Conservation (phyloP, 768 basidiomycete genomes). For the Tricholoma hemisulphureum region DNA sequence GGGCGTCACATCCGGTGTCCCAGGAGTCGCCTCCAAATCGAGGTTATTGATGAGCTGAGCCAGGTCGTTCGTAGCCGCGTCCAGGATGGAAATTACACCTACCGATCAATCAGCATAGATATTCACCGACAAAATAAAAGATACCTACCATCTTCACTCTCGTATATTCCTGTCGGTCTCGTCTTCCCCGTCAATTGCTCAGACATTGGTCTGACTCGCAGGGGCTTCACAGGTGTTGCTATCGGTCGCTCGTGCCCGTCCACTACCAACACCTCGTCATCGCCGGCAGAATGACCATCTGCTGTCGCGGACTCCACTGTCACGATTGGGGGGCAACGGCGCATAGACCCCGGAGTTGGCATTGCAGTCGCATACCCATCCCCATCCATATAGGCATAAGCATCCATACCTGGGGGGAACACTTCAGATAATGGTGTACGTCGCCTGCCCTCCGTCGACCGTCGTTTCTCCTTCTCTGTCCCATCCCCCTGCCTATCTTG, state of each 20-base stretch:
- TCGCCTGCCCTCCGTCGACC: slow-evolving; percentile 49
- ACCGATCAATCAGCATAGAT: slow-evolving; percentile 3
- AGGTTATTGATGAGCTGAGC: slow-evolving; percentile 76
- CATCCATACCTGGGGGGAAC: slow-evolving; percentile 47
- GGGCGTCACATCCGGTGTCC: slow-evolving; percentile 48
- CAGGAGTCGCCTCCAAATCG: slow-evolving; percentile 78
- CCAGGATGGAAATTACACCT: slow-evolving; percentile 69
- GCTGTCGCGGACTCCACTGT: slow-evolving; percentile 52
- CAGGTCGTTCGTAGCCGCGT: slow-evolving; percentile 77
- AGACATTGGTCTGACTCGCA: slow-evolving; percentile 56
- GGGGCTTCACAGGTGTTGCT: slow-evolving; percentile 45
- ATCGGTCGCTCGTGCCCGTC: slow-evolving; percentile 16
- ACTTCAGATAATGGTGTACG: slow-evolving; percentile 57
- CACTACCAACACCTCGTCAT: slow-evolving; percentile 20
- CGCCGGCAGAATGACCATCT: slow-evolving; percentile 44
- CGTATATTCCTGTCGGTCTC: slow-evolving; percentile 50
- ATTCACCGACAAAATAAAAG: slow-evolving; percentile 4
- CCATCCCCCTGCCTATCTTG: slow-evolving; percentile 27
- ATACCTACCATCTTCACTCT: slow-evolving; percentile 52
- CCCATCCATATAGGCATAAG: no score
- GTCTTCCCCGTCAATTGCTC: slow-evolving; percentile 56
- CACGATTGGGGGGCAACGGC: slow-evolving; percentile 27
- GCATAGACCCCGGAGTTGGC: neutral
- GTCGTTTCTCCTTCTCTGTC: slow-evolving; percentile 31
- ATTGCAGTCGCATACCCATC: no score